A percentile compares a stretch with the other conserved stretches of the same genome.
Conservation (phyloP, 2,329 filamentous ascomycete genomes). For the Ophiocordyceps sinensis region DNA sequence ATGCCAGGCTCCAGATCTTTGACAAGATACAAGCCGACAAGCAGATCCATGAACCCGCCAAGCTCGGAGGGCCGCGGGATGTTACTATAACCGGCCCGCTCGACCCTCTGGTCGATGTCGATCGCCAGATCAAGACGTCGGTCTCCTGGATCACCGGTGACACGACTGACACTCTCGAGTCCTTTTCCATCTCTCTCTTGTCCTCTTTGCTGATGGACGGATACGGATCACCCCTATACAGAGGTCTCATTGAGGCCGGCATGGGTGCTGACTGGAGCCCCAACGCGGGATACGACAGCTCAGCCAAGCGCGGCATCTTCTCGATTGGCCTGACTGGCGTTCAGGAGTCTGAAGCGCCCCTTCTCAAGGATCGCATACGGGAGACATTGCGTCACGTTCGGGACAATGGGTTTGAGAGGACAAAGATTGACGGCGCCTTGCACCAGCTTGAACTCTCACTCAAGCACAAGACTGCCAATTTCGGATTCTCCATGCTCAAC, state of each 20-base stretch:
- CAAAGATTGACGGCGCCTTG: conserved; percentile 85
- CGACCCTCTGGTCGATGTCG: conserved; percentile 71
- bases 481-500: conserved; percentile 83
- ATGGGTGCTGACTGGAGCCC: conserved; percentile 89
- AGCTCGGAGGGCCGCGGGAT: conserved; percentile 52
- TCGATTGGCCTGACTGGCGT: conserved; percentile 89
- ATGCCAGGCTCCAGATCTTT: conserved; percentile 61
- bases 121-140: conserved; percentile 87
- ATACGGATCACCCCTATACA: conserved; percentile 88
- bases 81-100: conserved; percentile 67
- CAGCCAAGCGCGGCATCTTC: conserved; percentile 65
- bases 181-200: conserved; percentile 71
- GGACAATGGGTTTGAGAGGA: conserved; percentile 67
- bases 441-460: conserved; percentile 87
- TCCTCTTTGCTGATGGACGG: conserved; percentile 81
- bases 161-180: conserved; percentile 68
- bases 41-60: conserved; percentile 63
- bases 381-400: conserved; percentile 56
- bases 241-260: conserved; percentile 74
- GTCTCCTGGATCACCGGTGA: conserved; percentile 86
- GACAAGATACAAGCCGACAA: conserved; percentile 53
- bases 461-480: conserved; percentile 93
- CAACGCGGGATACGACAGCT: conserved; percentile 82
- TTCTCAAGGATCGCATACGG: conserved; percentile 60
- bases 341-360: conserved; percentile 60